Evolutionary conservation across 306 rosid species (phyloP).

Genomic region (Sicyos edulis): DNA sequence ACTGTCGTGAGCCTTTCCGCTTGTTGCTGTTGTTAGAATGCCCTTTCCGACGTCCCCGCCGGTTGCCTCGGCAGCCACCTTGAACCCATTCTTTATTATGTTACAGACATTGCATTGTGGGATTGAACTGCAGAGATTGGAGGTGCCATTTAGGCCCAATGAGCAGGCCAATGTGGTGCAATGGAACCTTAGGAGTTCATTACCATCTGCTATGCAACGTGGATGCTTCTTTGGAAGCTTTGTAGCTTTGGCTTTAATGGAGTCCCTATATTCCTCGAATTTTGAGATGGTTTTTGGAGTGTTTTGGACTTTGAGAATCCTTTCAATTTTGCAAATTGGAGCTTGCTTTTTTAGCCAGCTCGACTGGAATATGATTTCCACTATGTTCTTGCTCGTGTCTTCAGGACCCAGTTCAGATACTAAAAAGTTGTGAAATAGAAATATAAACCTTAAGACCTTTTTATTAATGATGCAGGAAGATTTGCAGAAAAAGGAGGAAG

Average conservation of each 20-base stretch:
- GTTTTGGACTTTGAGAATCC: constrained; percentile 85
- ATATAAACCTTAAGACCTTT: background rate
- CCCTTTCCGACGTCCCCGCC: constrained; percentile 34
- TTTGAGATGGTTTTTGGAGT: constrained; percentile 64
- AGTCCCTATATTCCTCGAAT: constrained; percentile 84
- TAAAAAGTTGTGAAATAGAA: constrained; percentile 23
- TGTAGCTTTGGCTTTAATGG: constrained; percentile 72
- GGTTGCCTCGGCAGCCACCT: constrained; percentile 26
- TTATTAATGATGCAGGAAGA: background rate
- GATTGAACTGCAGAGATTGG: constrained; percentile 71
- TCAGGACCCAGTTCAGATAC: constrained; percentile 89
- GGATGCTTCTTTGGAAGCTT: constrained; percentile 70
- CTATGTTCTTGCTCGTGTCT: constrained; percentile 99
- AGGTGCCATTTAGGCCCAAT: constrained; percentile 73
- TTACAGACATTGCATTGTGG: constrained; percentile 65
- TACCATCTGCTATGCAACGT: constrained; percentile 92
- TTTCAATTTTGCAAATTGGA: constrained; percentile 81
- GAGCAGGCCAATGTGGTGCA: constrained; percentile 75
- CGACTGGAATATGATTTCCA: constrained; percentile 91
- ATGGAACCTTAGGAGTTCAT: constrained; percentile 85
- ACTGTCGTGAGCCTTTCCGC: constrained; percentile 84
- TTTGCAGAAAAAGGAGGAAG: background rate
- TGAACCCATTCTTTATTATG: constrained; percentile 69
- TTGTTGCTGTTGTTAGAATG: constrained; percentile 78
- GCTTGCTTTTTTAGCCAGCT: constrained; percentile 91